phyloP scores from a whole-genome alignment of 768 basidiomycete species.

The Agaricus subrufescens region DNA sequence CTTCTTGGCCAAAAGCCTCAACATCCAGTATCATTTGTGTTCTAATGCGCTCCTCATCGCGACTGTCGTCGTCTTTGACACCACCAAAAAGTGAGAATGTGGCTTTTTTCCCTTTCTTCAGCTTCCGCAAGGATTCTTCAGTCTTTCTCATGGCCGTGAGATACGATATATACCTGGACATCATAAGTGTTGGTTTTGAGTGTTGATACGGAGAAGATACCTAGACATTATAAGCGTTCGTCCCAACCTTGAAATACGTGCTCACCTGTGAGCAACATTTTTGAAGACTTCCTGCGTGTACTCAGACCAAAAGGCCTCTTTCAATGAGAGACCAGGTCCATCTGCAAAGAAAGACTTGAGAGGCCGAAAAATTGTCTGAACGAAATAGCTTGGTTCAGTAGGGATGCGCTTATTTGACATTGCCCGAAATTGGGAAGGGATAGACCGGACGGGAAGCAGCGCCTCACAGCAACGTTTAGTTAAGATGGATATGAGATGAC shows the following conservation, averaged over 20 bases:
- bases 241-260: background rate
- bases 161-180: slow-evolving; percentile 68
- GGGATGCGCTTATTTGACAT: slow-evolving; percentile 71
- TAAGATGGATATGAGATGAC: slow-evolving; percentile 66
- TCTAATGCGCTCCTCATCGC: slow-evolving; percentile 87
- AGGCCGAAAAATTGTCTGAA: slow-evolving; percentile 76
- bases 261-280: slow-evolving; percentile 60
- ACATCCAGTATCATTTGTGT: slow-evolving; percentile 84
- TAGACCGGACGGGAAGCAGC: slow-evolving; percentile 77
- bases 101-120: slow-evolving; percentile 82
- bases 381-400: slow-evolving; percentile 82
- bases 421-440: slow-evolving; percentile 88
- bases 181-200: background rate
- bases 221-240: slow-evolving; percentile 27
- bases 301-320: slow-evolving; percentile 42
- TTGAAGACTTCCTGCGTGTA: slow-evolving; percentile 67
- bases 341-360: slow-evolving; percentile 70
- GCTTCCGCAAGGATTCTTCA: slow-evolving; percentile 79
- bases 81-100: slow-evolving; percentile 77
- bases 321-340: slow-evolving; percentile 58
- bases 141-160: slow-evolving; percentile 86
- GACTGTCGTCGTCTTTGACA: slow-evolving; percentile 55
- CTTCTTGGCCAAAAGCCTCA: slow-evolving; percentile 78
- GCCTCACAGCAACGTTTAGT: slow-evolving; percentile 81
- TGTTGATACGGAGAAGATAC: slow-evolving; percentile 32